Conservation (phyloP, 2,329 filamentous ascomycete species). For the Colletotrichum spinosum region DNA sequence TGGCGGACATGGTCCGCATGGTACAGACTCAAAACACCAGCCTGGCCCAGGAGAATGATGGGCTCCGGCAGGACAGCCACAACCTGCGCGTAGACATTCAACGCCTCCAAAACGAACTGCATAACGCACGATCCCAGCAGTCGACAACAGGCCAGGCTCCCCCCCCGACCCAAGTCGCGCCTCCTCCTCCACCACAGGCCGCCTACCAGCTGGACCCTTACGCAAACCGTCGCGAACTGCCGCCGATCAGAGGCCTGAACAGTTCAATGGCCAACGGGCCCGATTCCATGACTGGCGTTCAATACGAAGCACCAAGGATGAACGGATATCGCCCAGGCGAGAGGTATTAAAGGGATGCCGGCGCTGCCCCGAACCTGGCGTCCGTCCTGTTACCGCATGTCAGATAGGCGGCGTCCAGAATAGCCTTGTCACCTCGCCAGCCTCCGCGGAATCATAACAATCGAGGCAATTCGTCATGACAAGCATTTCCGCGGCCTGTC, state of each 20-base stretch:
- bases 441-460: too few relatives aligned
- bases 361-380: too few relatives aligned
- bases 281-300: conserved; percentile 75
- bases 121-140: conserved; percentile 41
- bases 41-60: conserved; percentile 57
- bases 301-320: conserved; percentile 65
- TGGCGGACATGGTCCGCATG: conserved; percentile 60
- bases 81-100: conserved; percentile 59
- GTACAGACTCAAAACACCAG: conserved; percentile 59
- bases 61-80: conserved; percentile 62
- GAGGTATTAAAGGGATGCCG: conserved; percentile 44
- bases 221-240: conserved; percentile 61
- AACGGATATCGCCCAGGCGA: conserved; percentile 60
- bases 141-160: conserved; percentile 41
- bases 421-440: too few relatives aligned
- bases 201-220: conserved; percentile 46
- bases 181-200: conserved; percentile 42
- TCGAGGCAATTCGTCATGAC: too few relatives aligned
- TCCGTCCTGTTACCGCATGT: too few relatives aligned
- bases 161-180: conserved; percentile 23
- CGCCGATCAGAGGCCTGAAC: conserved; percentile 66
- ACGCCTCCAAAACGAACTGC: conserved; percentile 55
- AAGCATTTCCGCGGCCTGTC: too few relatives aligned
- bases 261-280: conserved; percentile 56
- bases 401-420: too few relatives aligned